phyloP scores from a whole-genome alignment of 2,329 filamentous ascomycete genomes.

The Magnaporthiopsis incrustans region DNA sequence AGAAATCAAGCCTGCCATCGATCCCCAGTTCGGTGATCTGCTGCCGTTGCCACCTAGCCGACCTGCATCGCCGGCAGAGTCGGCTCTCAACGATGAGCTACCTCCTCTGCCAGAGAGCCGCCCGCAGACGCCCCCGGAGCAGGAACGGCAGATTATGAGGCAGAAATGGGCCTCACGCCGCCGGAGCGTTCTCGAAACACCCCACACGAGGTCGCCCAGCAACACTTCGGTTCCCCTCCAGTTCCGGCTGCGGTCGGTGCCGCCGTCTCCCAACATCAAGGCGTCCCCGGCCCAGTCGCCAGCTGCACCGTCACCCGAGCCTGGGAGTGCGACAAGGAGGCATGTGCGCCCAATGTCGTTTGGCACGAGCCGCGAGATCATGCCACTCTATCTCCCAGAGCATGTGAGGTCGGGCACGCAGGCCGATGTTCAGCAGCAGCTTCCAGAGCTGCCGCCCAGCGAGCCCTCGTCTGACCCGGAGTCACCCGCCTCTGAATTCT shows the following conservation, averaged over 20 bases:
- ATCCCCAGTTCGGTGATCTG: constrained; percentile 57
- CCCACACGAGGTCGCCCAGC: constrained; percentile 39
- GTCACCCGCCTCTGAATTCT: constrained; percentile 3
- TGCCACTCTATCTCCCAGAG: constrained; percentile 77
- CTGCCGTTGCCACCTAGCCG: constrained; percentile 56
- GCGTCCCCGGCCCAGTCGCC: constrained; percentile 28
- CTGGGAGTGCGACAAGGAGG: constrained; percentile 25
- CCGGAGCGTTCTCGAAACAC: constrained; percentile 39
- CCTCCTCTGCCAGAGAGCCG: constrained; percentile 53
- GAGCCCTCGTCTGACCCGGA: constrained; percentile 10
- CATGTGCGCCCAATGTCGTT: constrained; percentile 48
- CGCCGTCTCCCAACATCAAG: constrained; percentile 33
- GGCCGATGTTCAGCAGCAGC: constrained; percentile 21
- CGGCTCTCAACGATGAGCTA: constrained; percentile 28
- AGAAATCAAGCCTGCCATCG: constrained; percentile 56
- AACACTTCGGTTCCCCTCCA: constrained; percentile 51
- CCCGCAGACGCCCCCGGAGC: constrained; percentile 45
- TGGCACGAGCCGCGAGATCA: constrained; percentile 62
- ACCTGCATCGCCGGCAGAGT: constrained; percentile 36
- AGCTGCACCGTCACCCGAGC: constrained; percentile 2
- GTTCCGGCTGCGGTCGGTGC: constrained; percentile 40
- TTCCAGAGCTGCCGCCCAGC: constrained; percentile 43
- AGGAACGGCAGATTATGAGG: constrained; percentile 31
- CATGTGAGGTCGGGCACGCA: constrained; percentile 30
- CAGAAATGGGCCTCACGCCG: constrained; percentile 39